Conservation (phyloP, 345 rosid species). For the Arabidopsis thaliana region DNA sequence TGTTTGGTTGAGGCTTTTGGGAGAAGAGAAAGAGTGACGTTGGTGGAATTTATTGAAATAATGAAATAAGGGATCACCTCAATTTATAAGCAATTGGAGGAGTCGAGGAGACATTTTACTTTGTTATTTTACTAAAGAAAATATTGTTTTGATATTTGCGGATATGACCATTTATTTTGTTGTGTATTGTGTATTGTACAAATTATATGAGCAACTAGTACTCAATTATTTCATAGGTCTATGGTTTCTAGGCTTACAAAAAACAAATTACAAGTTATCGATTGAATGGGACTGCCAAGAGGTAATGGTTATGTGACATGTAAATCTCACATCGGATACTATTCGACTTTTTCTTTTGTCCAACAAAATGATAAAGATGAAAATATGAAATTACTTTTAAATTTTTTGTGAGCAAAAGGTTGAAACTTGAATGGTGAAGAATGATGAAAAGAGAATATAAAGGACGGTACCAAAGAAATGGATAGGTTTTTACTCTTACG, state of each 20-base stretch:
- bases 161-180: constrained; percentile 10
- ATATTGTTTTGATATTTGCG: background rate
- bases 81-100: constrained; percentile 31
- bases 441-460: constrained; percentile 32
- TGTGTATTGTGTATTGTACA: constrained; percentile 29
- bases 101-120: constrained; percentile 8
- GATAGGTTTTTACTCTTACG: constrained; percentile 37
- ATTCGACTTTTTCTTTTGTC: constrained; percentile 37
- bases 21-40: constrained; percentile 35
- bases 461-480: constrained; percentile 39
- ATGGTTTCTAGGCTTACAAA: constrained; percentile 35
- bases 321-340: constrained; percentile 47
- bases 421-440: constrained; percentile 26
- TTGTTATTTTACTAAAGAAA: background rate
- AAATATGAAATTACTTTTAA: background rate
- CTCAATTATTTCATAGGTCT: constrained; percentile 40
- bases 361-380: constrained; percentile 15
- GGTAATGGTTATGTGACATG: constrained; percentile 43
- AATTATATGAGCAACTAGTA: constrained; percentile 14
- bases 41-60: constrained; percentile 25
- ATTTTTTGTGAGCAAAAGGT: constrained; percentile 15
- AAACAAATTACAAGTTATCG: constrained; percentile 33
- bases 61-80: constrained; percentile 8
- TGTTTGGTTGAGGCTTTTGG: constrained; percentile 18
- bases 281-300: constrained; percentile 22